A percentile compares a stretch with the other conserved stretches of the same genome.
Conservation (phyloP, 1,284 basidiomycete genomes). For the Sphagnurus paluster region DNA sequence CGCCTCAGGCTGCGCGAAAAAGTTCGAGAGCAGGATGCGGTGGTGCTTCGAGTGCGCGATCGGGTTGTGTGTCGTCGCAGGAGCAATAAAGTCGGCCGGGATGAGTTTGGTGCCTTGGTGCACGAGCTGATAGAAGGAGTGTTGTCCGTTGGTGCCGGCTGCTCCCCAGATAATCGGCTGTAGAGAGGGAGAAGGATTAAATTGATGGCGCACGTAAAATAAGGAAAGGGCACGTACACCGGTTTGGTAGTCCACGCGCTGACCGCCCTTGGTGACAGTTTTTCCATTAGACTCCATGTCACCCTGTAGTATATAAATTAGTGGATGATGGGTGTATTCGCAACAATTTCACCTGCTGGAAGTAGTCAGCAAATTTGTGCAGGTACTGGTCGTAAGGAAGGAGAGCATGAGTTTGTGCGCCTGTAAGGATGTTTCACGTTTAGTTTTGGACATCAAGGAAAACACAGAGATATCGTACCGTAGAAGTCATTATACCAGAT, state of each 20-base stretch:
- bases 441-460: background rate
- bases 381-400: slow-evolving; percentile 99
- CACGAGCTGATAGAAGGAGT: slow-evolving; percentile 98
- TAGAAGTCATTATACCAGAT: slow-evolving; percentile 99
- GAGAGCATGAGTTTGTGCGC: slow-evolving; percentile 92
- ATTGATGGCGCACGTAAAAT: background rate
- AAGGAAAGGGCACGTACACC: slow-evolving; percentile 60
- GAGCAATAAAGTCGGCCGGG: slow-evolving; percentile 94
- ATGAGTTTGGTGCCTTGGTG: slow-evolving; percentile 95
- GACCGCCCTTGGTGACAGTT: slow-evolving; percentile 90
- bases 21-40: slow-evolving; percentile 96
- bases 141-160: slow-evolving; percentile 96
- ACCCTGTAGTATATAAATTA: slow-evolving; percentile 44
- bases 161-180: slow-evolving; percentile 99
- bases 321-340: background rate
- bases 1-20: slow-evolving; percentile 97
- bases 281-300: slow-evolving; percentile 99
- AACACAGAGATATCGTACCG: slow-evolving; percentile 41
- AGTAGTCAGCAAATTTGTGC: slow-evolving; percentile 99
- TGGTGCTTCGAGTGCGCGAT: slow-evolving; percentile 88
- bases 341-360: slow-evolving; percentile 74
- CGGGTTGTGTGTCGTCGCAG: slow-evolving; percentile 92
- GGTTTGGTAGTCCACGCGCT: slow-evolving; percentile 94
- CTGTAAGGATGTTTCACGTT: slow-evolving; percentile 30
- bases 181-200: background rate